Base-by-base conservation (phyloP, 306 rosid species). In the Dalbergia oliveri region DNA sequence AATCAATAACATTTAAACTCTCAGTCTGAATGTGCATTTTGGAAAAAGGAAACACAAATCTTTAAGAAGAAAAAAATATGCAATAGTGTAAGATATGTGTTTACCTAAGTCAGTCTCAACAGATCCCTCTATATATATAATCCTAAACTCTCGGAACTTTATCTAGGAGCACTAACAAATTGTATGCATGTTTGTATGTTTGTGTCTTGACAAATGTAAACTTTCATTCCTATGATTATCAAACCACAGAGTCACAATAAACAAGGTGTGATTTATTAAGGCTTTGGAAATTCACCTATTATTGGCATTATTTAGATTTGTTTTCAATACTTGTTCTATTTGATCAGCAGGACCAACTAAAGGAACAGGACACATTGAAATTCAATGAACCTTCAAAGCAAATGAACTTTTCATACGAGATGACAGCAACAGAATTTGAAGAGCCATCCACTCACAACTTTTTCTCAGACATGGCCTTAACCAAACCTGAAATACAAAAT, bases 341-440 rank as follows among this genome's bases (percentile, higher is more conserved):
- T 79, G 68, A 78, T 68, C 83, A 84, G 81, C 86, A 78, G 60
- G 80, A 76, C 18, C 49, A 88, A 60, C 16, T 68, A 66, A 80
- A 57, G 85, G 65, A 69, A 47, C 67, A 80, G 66, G 83, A 57
- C 72, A 31, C 85, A 37, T 73, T 88, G 83, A 72, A 43, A 50
- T 80, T 81, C 79, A 82, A 64, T 69, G 85, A 82, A 72, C 37
- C 82, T 74, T 50, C 74, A n/a, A 77, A 37, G 47, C 73, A 72
- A 68, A 39, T 51, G 9, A 49, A 81, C 9, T 73, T 81, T 33
- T 44, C 77, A 34, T 43, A 18, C 11, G 59, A 56, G 69, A 68
- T 12, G 39, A n/a, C 69, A 58, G 33, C 9, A 79, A 47, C 69
- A 34, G 69, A 79, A 69, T 59, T 49, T 69, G 76, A 79, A 61